phyloP scores from a whole-genome alignment of 1,139 yeast genomes.

The Scheffersomyces titani region DNA sequence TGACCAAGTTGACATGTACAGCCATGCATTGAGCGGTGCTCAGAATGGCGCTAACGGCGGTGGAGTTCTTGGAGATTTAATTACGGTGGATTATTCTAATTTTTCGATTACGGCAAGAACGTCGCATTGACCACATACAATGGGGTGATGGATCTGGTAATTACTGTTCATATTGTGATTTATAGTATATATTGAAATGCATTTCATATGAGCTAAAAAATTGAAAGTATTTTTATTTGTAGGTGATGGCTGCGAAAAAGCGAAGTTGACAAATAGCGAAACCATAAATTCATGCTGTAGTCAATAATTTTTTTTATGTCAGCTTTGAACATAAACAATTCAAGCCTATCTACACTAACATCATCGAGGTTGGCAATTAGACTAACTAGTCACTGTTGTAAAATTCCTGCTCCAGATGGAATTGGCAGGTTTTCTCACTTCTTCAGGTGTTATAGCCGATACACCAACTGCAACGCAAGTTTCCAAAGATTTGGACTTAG shows the following conservation, averaged over 20 bases:
- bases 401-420: not conserved
- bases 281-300: not conserved
- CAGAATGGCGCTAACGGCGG: constrained; percentile 18
- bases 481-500: constrained; percentile 6
- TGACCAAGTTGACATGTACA: constrained; percentile 26
- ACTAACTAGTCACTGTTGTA: not conserved
- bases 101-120: constrained; percentile 32
- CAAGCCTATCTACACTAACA: too few species aligned
- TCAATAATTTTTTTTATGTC: too few species aligned
- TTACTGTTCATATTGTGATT: not conserved
- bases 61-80: constrained; percentile 37
- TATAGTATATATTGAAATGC: not conserved
- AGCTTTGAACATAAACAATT: not conserved
- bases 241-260: not conserved
- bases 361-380: not conserved
- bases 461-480: not conserved
- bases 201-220: not conserved
- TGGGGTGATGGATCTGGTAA: not conserved
- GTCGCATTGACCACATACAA: constrained; percentile 8
- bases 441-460: not conserved
- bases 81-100: constrained; percentile 50
- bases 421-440: not conserved
- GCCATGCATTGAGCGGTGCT: constrained; percentile 16
- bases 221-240: too few species aligned
- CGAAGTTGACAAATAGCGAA: not conserved